phyloP scores from a whole-genome alignment of 169 alveolate species.

The Cryptosporidium canis region DNA sequence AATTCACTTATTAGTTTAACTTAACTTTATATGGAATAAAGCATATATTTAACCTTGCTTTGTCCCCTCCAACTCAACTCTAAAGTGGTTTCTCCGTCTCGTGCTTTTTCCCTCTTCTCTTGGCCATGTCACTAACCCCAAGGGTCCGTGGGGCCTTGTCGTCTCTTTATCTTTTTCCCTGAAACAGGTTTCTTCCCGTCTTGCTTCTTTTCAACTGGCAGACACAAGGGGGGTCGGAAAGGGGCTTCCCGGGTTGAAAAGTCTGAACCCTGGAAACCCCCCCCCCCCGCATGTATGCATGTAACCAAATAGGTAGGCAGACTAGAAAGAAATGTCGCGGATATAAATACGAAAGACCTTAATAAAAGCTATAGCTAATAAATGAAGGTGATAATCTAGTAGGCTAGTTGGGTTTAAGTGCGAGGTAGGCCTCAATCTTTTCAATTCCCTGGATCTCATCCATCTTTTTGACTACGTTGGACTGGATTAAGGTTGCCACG shows the following conservation, averaged over 20 bases:
- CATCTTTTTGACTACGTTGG: slow-evolving; percentile 25
- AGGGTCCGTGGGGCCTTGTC: no score
- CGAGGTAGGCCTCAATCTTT: slow-evolving; percentile 77
- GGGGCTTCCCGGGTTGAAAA: not conserved
- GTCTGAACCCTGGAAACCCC: slow-evolving; percentile 26
- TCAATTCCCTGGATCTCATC: slow-evolving; percentile 70
- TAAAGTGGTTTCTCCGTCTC: no score
- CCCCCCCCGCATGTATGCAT: slow-evolving; percentile 65
- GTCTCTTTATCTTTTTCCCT: no score
- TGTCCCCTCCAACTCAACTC: no score
- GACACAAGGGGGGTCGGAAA: slow-evolving; percentile 1
- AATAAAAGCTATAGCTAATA: not conserved
- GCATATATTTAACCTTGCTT: not conserved
- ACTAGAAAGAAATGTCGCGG: not conserved
- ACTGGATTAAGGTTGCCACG: slow-evolving; percentile 67
- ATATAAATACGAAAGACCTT: no score
- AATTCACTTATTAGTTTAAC: not conserved
- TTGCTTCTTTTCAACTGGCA: no score
- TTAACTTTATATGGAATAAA: no score
- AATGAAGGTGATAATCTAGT: not conserved
- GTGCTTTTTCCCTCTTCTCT: no score
- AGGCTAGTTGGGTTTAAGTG: slow-evolving; percentile 23
- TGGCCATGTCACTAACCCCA: no score
- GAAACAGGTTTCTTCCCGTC: no score
- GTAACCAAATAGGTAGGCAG: slow-evolving; percentile 37